phyloP scores from a whole-genome alignment of 345 rosid species.

The Iberis pinnata region DNA sequence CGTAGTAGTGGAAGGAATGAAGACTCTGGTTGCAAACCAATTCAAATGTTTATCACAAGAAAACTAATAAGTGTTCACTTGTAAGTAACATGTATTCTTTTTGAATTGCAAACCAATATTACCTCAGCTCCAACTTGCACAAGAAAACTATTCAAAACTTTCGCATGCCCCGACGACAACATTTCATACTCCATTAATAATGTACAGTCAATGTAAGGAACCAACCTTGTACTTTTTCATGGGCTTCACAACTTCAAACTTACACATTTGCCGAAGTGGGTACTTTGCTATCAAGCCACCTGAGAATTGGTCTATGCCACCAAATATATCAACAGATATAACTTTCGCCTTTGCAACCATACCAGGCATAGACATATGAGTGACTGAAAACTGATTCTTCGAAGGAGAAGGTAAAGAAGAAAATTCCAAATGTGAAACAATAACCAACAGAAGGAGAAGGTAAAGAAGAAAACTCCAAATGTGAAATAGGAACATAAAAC shows the following conservation, averaged over 20 bases:
- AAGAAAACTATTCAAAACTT: conserved; percentile 11
- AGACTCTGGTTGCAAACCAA: no score
- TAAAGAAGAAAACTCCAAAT: conserved; percentile 3
- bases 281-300: conserved; percentile 97
- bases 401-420: conserved; percentile 56
- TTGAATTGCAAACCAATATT: conserved; percentile 77
- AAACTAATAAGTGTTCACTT: conserved; percentile 86
- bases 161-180: conserved; percentile 15
- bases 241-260: conserved; percentile 80
- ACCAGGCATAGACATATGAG: conserved; percentile 94
- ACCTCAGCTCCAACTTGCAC: conserved; percentile 83
- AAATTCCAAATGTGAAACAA: no score
- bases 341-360: conserved; percentile 82
- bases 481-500: not conserved
- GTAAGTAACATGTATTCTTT: conserved; percentile 89
- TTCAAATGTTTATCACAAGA: conserved; percentile 17
- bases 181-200: no score
- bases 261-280: conserved; percentile 92
- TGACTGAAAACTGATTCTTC: conserved; percentile 85
- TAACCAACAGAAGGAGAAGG: conserved; percentile 8
- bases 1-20: no score
- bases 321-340: conserved; percentile 63
- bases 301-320: conserved; percentile 91
- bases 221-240: conserved; percentile 80
- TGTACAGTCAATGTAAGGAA: conserved; percentile 9